A percentile compares a stretch with the other conserved stretches of the same genome.
Conservation (phyloP, 2,329 filamentous ascomycete genomes). For the Xylaria sp. region DNA sequence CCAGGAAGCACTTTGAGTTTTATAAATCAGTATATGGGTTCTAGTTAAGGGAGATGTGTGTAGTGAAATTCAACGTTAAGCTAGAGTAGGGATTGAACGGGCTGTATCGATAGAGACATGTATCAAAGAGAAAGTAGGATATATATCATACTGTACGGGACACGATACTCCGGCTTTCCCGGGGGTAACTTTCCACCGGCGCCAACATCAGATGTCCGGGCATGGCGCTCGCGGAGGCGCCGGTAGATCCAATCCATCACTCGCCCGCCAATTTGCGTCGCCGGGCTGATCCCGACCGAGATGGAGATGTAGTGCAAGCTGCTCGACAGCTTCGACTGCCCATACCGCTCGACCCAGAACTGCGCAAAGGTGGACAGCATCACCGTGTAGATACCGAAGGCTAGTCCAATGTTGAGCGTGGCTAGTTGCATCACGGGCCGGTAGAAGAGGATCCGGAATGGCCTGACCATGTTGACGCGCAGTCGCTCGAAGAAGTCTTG, state of each 20-base stretch:
- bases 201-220: not conserved
- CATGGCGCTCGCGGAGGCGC: conserved; percentile 34
- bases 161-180: conserved; percentile 58
- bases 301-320: conserved; percentile 63
- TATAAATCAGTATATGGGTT: conserved; percentile 18
- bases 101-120: too few species aligned
- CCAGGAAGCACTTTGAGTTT: conserved; percentile 46
- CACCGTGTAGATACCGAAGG: conserved; percentile 63
- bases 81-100: too few species aligned
- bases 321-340: conserved; percentile 55
- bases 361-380: conserved; percentile 64
- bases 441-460: conserved; percentile 56
- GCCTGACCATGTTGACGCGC: conserved; percentile 55
- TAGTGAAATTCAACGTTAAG: too few species aligned
- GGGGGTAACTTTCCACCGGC: conserved; percentile 18
- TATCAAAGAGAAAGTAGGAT: not conserved
- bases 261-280: conserved; percentile 51
- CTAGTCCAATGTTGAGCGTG: conserved; percentile 57
- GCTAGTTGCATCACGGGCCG: conserved; percentile 62
- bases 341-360: conserved; percentile 60
- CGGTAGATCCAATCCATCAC: conserved; percentile 54
- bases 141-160: conserved; percentile 51
- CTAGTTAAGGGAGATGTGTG: too few species aligned
- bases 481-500: conserved; percentile 45
- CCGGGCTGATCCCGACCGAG: conserved; percentile 56